Evolutionary conservation across 1,284 basidiomycete genomes (phyloP).

Genomic region (Hemileia vastatrix): DNA sequence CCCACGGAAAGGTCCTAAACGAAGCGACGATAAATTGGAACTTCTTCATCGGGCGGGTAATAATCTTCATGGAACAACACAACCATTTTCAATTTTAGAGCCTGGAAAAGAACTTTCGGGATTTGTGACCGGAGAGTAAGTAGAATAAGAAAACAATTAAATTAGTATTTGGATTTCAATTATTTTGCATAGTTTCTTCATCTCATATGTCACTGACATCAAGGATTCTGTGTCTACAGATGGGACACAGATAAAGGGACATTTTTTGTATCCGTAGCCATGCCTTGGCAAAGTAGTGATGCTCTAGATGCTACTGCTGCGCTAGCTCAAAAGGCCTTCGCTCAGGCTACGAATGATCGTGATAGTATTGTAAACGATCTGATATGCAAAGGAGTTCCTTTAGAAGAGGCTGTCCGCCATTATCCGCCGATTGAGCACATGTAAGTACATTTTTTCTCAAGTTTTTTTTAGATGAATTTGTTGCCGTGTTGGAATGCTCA

Average conservation of each 20-base stretch:
- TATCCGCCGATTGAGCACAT: slow-evolving; percentile 20
- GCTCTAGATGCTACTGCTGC: slow-evolving; percentile 12
- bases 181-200: too few species aligned
- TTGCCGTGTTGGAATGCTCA: not conserved
- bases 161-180: too few species aligned
- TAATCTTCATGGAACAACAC: too few species aligned
- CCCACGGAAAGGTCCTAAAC: slow-evolving; percentile 21
- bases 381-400: slow-evolving; percentile 1
- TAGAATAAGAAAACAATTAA: too few species aligned
- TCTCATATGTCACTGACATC: too few species aligned
- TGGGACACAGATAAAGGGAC: slow-evolving; percentile 19
- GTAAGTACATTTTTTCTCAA: not conserved
- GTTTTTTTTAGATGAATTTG: not conserved
- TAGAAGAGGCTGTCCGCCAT: slow-evolving; percentile 3
- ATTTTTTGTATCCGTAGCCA: slow-evolving; percentile 17
- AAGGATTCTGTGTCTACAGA: not conserved
- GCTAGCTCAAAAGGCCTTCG: slow-evolving; percentile 10
- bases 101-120: slow-evolving; percentile 20
- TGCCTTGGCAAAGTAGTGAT: slow-evolving; percentile 22
- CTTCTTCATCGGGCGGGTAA: too few species aligned
- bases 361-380: slow-evolving; percentile 3
- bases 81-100: too few species aligned
- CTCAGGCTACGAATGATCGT: slow-evolving; percentile 6
- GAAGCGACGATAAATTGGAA: too few species aligned
- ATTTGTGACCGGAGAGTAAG: slow-evolving; percentile 17